Percentiles rank a stretch among this genome's conserved stretches.
These are phyloP conservation scores for Phaeosphaeriaceae sp. DNA, from an alignment of 2,329 filamentous ascomycete genomes.

Conservation along the genomic window DNA sequence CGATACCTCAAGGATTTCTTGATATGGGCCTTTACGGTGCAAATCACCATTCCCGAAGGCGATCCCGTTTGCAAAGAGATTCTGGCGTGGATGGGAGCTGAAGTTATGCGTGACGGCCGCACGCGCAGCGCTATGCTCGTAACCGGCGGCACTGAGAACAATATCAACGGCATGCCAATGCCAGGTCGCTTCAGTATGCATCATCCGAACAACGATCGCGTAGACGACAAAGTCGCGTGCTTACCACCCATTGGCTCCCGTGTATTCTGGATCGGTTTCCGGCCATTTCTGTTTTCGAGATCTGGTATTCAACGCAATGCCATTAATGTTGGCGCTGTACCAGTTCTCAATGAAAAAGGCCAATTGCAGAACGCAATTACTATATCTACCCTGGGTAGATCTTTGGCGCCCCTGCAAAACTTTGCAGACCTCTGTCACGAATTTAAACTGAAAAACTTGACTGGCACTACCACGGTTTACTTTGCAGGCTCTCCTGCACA, in stretches of 20 bases:
- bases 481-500: conserved; percentile 23
- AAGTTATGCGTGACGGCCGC: conserved; percentile 30
- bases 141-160: conserved; percentile 19
- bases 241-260: conserved; percentile 29
- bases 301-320: conserved; percentile 7
- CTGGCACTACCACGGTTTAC: conserved; percentile 33
- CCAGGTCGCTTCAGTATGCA: conserved; percentile 1
- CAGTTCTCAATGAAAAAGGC: conserved; percentile 13
- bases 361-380: conserved; percentile 24
- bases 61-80: conserved; percentile 35
- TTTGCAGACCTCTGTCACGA: conserved; percentile 33
- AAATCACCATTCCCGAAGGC: conserved; percentile 29
- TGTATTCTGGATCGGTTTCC: conserved; percentile 39
- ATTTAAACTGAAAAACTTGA: conserved; percentile 27
- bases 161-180: conserved; percentile 4
- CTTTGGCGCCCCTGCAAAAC: conserved; percentile 26
- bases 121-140: conserved; percentile 32
- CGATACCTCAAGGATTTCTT: conserved; percentile 22
- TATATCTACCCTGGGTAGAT: conserved; percentile 37
- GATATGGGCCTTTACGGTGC: conserved; percentile 26
- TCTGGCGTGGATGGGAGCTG: conserved; percentile 32
- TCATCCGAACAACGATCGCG: background rate
- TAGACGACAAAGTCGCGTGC: conserved; percentile 16
- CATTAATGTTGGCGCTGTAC: background rate
- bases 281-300: conserved; percentile 36